Percentiles rank a stretch among this genome's conserved stretches.
phyloP scores from a whole-genome alignment of 192 early-diverging fungal species.

The Coemansia sp. region DNA sequence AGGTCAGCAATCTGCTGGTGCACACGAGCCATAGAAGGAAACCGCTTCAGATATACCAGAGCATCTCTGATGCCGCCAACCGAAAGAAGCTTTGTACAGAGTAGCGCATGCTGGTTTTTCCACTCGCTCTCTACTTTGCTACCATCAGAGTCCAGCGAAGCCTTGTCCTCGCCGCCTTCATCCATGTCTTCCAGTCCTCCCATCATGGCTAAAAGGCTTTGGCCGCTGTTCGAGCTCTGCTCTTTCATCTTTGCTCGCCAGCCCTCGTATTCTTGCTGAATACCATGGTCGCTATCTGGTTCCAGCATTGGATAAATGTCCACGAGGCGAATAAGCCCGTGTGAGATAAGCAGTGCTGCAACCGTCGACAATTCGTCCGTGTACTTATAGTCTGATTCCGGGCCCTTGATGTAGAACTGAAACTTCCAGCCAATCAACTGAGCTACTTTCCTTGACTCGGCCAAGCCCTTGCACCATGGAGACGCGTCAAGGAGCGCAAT shows the following conservation, averaged over 20 bases:
- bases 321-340: slow-evolving; percentile 28
- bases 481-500: slow-evolving; percentile 48
- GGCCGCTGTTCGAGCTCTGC: slow-evolving; percentile 5
- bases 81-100: slow-evolving; percentile 44
- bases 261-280: slow-evolving; percentile 24
- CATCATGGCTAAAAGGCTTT: slow-evolving; percentile 30
- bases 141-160: neutral
- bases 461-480: slow-evolving; percentile 33
- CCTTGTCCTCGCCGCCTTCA: slow-evolving; percentile 11
- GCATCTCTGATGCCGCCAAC: slow-evolving; percentile 36
- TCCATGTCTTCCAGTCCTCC: slow-evolving; percentile 33
- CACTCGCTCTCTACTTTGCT: slow-evolving; percentile 5
- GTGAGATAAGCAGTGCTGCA: slow-evolving; percentile 44
- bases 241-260: slow-evolving; percentile 38
- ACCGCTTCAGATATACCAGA: slow-evolving; percentile 35
- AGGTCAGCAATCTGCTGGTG: slow-evolving; percentile 36
- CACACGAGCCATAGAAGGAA: slow-evolving; percentile 35
- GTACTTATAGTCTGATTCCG: slow-evolving; percentile 21
- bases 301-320: slow-evolving; percentile 38
- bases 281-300: slow-evolving; percentile 15
- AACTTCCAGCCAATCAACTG: slow-evolving; percentile 52
- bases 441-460: slow-evolving; percentile 39
- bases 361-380: slow-evolving; percentile 47
- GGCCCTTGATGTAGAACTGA: slow-evolving; percentile 34
- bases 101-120: slow-evolving; percentile 44